Evolutionary conservation across 2,329 filamentous ascomycete genomes (phyloP).

Genomic region (Aspergillus sp.): DNA sequence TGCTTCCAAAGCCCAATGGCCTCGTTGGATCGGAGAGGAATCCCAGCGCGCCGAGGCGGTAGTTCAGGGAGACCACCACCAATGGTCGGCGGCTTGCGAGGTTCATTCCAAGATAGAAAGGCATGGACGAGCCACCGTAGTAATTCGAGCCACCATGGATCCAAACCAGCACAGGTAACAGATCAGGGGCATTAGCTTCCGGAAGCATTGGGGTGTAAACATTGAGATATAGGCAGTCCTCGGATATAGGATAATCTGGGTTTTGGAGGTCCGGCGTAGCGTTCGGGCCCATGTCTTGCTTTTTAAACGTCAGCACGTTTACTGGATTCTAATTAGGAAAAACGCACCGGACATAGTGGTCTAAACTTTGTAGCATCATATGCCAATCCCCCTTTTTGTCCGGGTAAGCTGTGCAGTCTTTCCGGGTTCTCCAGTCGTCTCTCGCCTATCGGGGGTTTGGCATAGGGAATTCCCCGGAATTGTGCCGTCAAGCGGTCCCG

Average conservation of each 20-base stretch:
- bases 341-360: too few species aligned
- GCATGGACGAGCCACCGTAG: neutral
- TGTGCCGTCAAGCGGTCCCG: too few species aligned
- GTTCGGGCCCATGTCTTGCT: too few species aligned
- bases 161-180: neutral
- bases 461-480: too few species aligned
- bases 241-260: too few species aligned
- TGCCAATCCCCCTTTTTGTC: neutral
- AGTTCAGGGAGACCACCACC: constrained; percentile 2
- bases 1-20: neutral
- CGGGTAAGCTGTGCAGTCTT: neutral
- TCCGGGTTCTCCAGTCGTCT: neutral
- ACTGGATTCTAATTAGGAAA: too few species aligned
- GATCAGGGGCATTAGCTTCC: neutral
- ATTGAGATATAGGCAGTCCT: too few species aligned
- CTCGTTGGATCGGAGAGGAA: too few species aligned
- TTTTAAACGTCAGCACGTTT: too few species aligned
- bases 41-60: neutral
- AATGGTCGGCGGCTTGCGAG: neutral
- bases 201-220: neutral
- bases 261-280: too few species aligned
- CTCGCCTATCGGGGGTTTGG: too few species aligned
- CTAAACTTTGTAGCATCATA: neutral
- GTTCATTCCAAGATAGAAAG: neutral
- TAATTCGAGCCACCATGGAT: neutral